Percentiles rank a stretch among this genome's conserved stretches.
Evolutionary conservation across 441 rosid species (phyloP).

Genomic region (Populus hybrid): DNA sequence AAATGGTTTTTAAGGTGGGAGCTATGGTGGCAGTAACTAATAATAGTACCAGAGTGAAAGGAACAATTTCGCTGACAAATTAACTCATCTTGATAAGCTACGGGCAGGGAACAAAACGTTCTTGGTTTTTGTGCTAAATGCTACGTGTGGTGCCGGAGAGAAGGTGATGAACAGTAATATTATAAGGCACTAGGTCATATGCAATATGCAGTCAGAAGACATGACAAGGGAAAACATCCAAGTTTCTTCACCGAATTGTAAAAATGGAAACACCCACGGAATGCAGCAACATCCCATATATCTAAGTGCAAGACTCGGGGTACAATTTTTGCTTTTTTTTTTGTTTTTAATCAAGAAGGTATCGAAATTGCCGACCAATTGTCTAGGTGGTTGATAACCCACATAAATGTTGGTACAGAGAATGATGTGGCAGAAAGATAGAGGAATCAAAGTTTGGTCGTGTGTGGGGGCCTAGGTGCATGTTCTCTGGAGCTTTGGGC

Average conservation of each 20-base stretch:
- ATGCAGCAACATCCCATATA: not conserved
- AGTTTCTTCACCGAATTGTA: not conserved
- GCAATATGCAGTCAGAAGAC: not conserved
- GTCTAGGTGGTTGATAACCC: conserved; percentile 27
- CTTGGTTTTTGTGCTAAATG: not conserved
- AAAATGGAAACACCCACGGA: not conserved
- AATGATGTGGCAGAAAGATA: conserved; percentile 23
- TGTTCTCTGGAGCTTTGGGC: conserved; percentile 12
- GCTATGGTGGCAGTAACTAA: not conserved
- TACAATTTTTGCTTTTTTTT: not conserved
- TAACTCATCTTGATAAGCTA: not conserved
- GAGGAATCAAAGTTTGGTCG: not conserved
- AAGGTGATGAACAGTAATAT: not conserved
- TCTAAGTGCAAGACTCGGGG: not conserved
- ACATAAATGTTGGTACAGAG: conserved; percentile 27
- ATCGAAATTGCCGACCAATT: conserved; percentile 34
- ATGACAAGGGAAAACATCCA: not conserved
- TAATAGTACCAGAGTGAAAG: not conserved
- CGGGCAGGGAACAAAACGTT: not conserved
- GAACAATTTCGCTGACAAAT: not conserved
- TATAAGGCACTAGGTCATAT: not conserved
- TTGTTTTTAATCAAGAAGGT: not conserved
- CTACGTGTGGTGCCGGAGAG: not conserved
- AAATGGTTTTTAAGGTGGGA: not conserved
- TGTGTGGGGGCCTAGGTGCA: conserved; percentile 10